These are phyloP conservation scores for Capronia epimyces DNA, from an alignment of 2,329 filamentous ascomycete species.

Conservation along the genomic window DNA sequence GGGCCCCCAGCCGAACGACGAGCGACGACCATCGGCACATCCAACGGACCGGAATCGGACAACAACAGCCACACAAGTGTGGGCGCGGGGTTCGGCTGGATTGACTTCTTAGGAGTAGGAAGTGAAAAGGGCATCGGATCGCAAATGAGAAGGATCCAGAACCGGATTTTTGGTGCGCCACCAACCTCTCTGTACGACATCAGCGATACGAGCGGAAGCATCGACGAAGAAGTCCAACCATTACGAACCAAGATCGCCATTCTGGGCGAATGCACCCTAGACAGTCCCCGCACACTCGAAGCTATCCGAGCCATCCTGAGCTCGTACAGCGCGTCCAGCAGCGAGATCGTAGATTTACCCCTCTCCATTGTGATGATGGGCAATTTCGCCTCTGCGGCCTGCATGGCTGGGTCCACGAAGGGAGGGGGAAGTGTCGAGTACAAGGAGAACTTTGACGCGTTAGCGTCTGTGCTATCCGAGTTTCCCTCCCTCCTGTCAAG, in stretches of 20 bases:
- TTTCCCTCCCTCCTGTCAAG: conserved; percentile 73
- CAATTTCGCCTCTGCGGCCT: conserved; percentile 64
- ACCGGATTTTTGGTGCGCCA: conserved; percentile 53
- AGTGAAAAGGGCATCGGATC: conserved; percentile 77
- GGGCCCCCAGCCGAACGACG: conserved; percentile 87
- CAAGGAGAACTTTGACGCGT: conserved; percentile 88
- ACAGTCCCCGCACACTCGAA: conserved; percentile 73
- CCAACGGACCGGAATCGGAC: conserved; percentile 40
- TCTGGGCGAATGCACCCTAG: conserved; percentile 78
- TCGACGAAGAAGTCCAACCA: conserved; percentile 29
- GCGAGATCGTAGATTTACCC: conserved; percentile 53
- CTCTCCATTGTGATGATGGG: conserved; percentile 78
- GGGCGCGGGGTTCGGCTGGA: conserved; percentile 87
- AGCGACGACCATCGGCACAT: conserved; percentile 69
- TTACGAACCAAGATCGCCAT: conserved; percentile 58
- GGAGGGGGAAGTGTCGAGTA: conserved; percentile 85
- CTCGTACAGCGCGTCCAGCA: conserved; percentile 62
- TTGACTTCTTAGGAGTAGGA: conserved; percentile 88
- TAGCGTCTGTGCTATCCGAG: conserved; percentile 76
- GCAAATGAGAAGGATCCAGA: conserved; percentile 76
- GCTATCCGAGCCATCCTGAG: conserved; percentile 74
- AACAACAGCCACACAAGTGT: conserved; percentile 36
- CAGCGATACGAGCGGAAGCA: conserved; percentile 25
- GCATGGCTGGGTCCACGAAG: conserved; percentile 57
- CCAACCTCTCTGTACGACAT: conserved; percentile 31